Conservation (phyloP, 768 basidiomycete genomes). For the Lactarius trivialis region DNA sequence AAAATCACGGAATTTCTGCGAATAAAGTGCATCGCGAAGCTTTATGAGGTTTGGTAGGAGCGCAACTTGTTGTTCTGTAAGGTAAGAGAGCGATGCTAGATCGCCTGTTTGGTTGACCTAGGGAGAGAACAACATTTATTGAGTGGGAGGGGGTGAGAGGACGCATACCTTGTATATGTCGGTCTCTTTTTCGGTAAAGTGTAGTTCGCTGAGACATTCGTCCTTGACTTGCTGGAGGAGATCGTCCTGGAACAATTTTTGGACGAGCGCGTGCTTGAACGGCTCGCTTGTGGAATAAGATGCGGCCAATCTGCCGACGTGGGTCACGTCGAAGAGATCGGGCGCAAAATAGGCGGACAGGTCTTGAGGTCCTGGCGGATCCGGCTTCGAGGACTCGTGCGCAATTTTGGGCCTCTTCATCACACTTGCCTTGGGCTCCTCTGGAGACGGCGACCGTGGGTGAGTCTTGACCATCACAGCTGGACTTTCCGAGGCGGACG, state of each 20-base stretch:
- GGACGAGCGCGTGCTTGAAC: slow-evolving; percentile 77
- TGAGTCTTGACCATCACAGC: slow-evolving; percentile 41
- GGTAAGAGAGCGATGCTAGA: slow-evolving; percentile 86
- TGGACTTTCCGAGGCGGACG: neutral
- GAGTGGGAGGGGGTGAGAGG: neutral
- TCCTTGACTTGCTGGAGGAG: slow-evolving; percentile 76
- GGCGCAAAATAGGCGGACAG: slow-evolving; percentile 39
- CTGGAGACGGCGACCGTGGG: slow-evolving; percentile 41
- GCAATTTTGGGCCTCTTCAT: slow-evolving; percentile 36
- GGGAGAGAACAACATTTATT: neutral
- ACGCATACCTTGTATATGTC: slow-evolving; percentile 88
- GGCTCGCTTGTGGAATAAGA: slow-evolving; percentile 57
- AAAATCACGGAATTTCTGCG: slow-evolving; percentile 71
- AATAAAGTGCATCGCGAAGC: slow-evolving; percentile 91
- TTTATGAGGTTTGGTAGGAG: slow-evolving; percentile 73
- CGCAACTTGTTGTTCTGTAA: slow-evolving; percentile 67
- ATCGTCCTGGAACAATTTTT: slow-evolving; percentile 77
- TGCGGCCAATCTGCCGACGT: slow-evolving; percentile 47
- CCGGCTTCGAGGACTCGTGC: slow-evolving; percentile 27
- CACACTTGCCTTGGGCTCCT: slow-evolving; percentile 28
- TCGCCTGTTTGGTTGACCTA: slow-evolving; percentile 98
- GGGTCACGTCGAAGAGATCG: slow-evolving; percentile 51
- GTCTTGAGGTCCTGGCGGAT: slow-evolving; percentile 23
- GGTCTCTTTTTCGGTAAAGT: slow-evolving; percentile 90
- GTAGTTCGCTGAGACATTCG: slow-evolving; percentile 72